These are phyloP conservation scores for Piper longum DNA, from an alignment of 164 flowering plant genomes.

Conservation along the genomic window DNA sequence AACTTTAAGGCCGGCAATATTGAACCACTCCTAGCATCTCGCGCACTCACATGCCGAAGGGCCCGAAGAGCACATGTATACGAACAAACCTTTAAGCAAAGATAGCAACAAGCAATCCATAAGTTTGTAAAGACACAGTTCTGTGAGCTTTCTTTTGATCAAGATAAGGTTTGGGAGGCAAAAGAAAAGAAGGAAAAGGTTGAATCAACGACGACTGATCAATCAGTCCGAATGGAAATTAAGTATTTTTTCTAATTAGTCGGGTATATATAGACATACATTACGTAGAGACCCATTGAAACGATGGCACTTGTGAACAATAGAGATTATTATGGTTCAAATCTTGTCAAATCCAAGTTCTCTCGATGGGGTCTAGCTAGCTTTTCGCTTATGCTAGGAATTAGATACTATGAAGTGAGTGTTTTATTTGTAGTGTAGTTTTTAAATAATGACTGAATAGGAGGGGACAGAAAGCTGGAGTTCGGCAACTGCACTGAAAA, in stretches of 20 bases:
- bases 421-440: background rate
- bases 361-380: too few species aligned
- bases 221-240: background rate
- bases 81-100: background rate
- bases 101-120: background rate
- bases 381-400: too few species aligned
- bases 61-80: background rate
- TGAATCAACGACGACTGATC: background rate
- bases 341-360: too few species aligned
- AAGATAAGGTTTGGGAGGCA: background rate
- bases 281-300: too few species aligned
- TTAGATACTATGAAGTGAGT: too few species aligned
- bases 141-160: background rate
- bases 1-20: background rate
- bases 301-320: too few species aligned
- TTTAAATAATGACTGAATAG: background rate
- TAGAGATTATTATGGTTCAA: too few species aligned
- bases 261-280: background rate
- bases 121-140: background rate
- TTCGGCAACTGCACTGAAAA: background rate
- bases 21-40: background rate
- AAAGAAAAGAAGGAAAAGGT: background rate
- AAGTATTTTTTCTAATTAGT: too few species aligned
- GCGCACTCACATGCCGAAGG: background rate
- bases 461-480: slow-evolving; percentile 2